Conservation (phyloP, 805 yeast species). For the Myxozyma kluyveri region DNA sequence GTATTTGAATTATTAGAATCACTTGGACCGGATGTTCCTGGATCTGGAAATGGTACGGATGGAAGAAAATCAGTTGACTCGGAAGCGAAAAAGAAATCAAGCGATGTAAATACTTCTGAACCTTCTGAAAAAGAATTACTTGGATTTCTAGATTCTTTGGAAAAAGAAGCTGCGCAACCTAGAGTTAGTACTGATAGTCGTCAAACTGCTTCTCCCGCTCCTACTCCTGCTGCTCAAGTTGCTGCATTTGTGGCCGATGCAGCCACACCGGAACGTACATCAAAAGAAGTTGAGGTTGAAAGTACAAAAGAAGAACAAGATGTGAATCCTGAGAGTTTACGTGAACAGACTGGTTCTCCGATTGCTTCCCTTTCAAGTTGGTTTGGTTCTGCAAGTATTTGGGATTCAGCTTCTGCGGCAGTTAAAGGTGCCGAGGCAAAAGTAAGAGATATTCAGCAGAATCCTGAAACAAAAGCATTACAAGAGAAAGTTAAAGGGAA, state of each 20-base stretch:
- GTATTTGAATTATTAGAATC: conserved; percentile 44
- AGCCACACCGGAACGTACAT: background rate
- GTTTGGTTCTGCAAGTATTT: conserved; percentile 39
- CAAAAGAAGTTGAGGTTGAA: background rate
- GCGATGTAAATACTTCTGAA: conserved; percentile 4
- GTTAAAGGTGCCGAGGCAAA: conserved; percentile 44
- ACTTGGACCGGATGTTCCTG: conserved; percentile 31
- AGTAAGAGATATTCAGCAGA: conserved; percentile 41
- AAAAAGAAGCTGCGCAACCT: conserved; percentile 31
- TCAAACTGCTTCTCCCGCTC: background rate
- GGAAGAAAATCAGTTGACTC: background rate
- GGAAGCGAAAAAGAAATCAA: background rate
- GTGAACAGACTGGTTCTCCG: background rate
- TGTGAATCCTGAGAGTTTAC: background rate
- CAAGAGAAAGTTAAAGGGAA: conserved; percentile 33
- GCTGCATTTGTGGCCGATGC: background rate
- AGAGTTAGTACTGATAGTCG: background rate
- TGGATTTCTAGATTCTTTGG: conserved; percentile 44
- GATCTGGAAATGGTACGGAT: conserved; percentile 7
- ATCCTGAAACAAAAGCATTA: conserved; percentile 31
- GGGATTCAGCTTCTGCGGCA: conserved; percentile 43
- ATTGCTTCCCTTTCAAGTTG: conserved; percentile 26
- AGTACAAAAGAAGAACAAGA: background rate
- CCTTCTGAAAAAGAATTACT: conserved; percentile 41
- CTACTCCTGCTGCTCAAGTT: background rate